Percentiles rank a stretch among this genome's conserved stretches.
phyloP scores from a whole-genome alignment of 2,329 filamentous ascomycete genomes.

The Mycosphaerella arachidis region DNA sequence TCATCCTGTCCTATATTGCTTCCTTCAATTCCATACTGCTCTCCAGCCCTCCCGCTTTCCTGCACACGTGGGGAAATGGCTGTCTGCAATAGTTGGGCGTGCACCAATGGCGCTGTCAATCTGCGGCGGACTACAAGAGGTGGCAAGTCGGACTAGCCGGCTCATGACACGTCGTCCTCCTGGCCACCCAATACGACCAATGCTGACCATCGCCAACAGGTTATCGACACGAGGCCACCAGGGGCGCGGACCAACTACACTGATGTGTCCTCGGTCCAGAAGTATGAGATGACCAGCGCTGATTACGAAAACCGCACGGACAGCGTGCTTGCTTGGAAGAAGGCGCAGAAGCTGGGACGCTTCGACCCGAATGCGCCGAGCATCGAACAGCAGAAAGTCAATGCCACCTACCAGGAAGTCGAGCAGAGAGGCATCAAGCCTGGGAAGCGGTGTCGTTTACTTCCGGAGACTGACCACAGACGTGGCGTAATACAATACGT shows the following conservation, averaged over 20 bases:
- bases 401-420: conserved; percentile 66
- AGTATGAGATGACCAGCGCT: conserved; percentile 80
- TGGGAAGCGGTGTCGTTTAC: conserved; percentile 42
- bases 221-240: conserved; percentile 73
- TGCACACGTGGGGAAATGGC: neutral
- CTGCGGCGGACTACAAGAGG: neutral
- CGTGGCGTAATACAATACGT: conserved; percentile 68
- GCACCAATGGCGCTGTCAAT: neutral
- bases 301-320: conserved; percentile 84
- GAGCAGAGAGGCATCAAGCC: conserved; percentile 53
- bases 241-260: conserved; percentile 72
- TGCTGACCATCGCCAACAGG: conserved; percentile 46
- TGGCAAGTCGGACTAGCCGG: neutral
- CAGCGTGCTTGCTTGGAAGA: conserved; percentile 93
- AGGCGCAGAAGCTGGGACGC: conserved; percentile 86
- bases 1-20: conserved; percentile 13
- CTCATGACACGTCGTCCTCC: neutral
- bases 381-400: conserved; percentile 67
- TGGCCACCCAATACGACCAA: neutral
- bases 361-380: conserved; percentile 82
- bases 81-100: neutral
- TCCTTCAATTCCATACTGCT: conserved; percentile 1
- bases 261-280: conserved; percentile 75
- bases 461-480: conserved; percentile 60
- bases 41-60: neutral